Base-by-base conservation (phyloP, 495 filamentous ascomycete genomes). In the Aspergillus leporis region DNA sequence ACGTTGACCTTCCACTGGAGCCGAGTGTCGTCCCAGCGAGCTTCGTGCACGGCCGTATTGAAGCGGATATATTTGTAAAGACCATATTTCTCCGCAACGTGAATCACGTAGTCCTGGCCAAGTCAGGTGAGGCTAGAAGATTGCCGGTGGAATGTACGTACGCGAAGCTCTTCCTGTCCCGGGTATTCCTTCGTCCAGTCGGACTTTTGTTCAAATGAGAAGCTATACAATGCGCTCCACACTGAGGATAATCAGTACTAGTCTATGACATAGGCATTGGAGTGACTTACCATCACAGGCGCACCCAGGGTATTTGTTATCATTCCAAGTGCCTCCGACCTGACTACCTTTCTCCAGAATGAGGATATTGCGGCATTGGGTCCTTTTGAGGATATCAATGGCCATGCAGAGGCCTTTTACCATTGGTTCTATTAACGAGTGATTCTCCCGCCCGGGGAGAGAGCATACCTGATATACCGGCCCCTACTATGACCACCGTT, bases 181-280 rank as follows among this genome's bases (percentile, higher is more conserved):
- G 87, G 82, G 62, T 87, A 88, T 40, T 87, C 80, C 30, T 81
- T 71, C 5, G 83, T 81, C 86, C 87, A 90, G 63, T 80, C 69
- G 10, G 84, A 74, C 28, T 86, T 86, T 13, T 86, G 85, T 30
- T 85, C 86, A 60, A 89, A 90, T 5, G 83, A 82, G 64, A 84
- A 89, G 58, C 84, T 87, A 68, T 89, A 90, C 12, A 83, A 61
- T 1, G 71, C 50, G 50, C 78, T 79, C 69, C 71, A 74, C 12
- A 83, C 76, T 78, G 55, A 0, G 4, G 7, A 21, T 22, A 13
- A 13, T 67, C 23, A 69, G 61, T 13, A 16, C 0, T 50, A 10
- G 9, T 13, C 19, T 21, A 22, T 2, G 0, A 13, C 9, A 18
- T 45, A 12, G n/a, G 10, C 55, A 19, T 19, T 12, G 47, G 18